Conservation (phyloP, 1,284 basidiomycete species). For the Earliella scabrosa region DNA sequence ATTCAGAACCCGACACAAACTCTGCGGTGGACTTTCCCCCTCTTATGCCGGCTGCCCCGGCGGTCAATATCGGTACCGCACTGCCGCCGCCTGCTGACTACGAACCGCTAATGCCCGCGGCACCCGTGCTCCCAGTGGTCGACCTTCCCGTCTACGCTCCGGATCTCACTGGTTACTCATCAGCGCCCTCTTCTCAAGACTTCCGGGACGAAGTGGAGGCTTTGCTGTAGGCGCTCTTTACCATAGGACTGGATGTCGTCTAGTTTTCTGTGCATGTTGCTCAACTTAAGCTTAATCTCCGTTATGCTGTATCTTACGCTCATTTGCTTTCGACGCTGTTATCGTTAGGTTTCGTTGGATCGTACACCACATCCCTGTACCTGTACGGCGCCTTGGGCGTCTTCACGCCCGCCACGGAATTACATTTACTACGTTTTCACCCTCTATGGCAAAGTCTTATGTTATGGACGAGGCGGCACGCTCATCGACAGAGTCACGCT, state of each 20-base stretch:
- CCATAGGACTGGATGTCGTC: no score
- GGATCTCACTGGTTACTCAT: constrained; percentile 6
- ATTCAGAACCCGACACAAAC: no score
- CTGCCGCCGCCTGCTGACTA: no score
- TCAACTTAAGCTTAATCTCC: no score
- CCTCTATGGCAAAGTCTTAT: background rate
- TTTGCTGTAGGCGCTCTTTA: constrained; percentile 23
- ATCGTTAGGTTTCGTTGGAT: background rate
- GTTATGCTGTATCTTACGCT: background rate
- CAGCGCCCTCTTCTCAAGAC: constrained; percentile 27
- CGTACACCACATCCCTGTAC: no score
- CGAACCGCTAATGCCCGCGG: no score
- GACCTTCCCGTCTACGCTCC: constrained; percentile 1
- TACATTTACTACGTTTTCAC: background rate
- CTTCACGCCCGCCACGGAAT: background rate
- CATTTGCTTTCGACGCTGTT: constrained; percentile 1
- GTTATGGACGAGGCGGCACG: background rate
- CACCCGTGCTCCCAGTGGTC: constrained; percentile 9
- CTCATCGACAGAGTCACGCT: background rate
- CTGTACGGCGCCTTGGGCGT: no score
- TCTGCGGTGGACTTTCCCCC: constrained; percentile 10
- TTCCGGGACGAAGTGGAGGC: constrained; percentile 36
- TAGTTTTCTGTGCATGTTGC: no score
- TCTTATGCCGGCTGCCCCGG: background rate
- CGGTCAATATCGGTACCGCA: no score